Percentiles rank a stretch among this genome's conserved stretches.
Evolutionary conservation across 1,284 basidiomycete genomes (phyloP).

Genomic region (Waitea zeae): DNA sequence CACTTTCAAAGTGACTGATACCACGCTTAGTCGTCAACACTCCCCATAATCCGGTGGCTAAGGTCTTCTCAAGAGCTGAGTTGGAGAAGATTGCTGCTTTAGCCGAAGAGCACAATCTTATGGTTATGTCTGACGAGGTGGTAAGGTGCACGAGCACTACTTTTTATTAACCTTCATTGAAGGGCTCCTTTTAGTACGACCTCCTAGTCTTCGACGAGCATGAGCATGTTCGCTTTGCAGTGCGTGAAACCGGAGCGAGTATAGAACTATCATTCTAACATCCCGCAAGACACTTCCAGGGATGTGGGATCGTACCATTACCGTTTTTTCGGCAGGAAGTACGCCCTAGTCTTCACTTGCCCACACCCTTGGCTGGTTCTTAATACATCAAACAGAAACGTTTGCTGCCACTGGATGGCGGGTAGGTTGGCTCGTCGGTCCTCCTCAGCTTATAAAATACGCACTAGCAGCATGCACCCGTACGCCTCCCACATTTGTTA

Average conservation of each 20-base stretch:
- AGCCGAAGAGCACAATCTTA: conserved; percentile 83
- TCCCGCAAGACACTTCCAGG: conserved; percentile 81
- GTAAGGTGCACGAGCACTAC: conserved; percentile 23
- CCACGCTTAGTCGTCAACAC: conserved; percentile 94
- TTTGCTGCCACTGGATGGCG: conserved; percentile 98
- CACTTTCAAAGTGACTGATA: no score
- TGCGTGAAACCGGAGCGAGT: no score
- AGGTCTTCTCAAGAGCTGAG: conserved; percentile 80
- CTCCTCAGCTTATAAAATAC: conserved; percentile 68
- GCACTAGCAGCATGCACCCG: conserved; percentile 83
- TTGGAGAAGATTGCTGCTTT: conserved; percentile 73
- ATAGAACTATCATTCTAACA: no score
- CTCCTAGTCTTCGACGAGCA: conserved; percentile 80
- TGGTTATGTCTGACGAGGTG: conserved; percentile 95
- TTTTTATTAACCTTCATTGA: conserved; percentile 1
- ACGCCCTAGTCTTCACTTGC: no score
- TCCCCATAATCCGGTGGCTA: conserved; percentile 92
- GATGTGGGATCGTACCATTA: conserved; percentile 95
- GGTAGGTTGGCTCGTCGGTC: conserved; percentile 91
- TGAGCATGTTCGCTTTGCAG: conserved; percentile 84
- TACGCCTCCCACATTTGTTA: no score
- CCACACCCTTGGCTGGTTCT: not conserved
- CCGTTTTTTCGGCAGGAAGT: conserved; percentile 70
- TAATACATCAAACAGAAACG: conserved; percentile 38
- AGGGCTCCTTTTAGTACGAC: conserved; percentile 55